These are phyloP conservation scores for Lobosporangium transversale DNA, from an alignment of 192 early-diverging fungal species.

Conservation along the genomic window DNA sequence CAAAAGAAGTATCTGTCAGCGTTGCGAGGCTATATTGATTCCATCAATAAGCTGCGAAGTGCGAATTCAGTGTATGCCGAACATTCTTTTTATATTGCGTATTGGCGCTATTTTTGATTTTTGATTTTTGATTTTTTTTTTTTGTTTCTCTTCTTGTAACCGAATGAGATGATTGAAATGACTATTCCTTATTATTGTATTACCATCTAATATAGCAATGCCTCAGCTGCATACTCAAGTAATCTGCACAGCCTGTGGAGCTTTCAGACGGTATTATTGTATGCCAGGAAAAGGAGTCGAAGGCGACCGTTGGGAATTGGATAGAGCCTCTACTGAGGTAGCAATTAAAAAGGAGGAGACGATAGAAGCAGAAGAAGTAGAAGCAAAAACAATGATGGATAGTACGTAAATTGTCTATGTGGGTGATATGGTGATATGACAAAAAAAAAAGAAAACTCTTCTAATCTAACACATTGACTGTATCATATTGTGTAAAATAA, in stretches of 20 bases:
- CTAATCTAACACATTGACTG: not conserved
- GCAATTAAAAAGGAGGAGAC: not conserved
- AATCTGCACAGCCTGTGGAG: constrained; percentile 54
- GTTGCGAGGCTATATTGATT: constrained; percentile 63
- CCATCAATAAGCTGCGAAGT: constrained; percentile 60
- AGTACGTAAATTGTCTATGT: too few species aligned
- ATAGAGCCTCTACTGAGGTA: not conserved
- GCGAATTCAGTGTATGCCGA: constrained; percentile 52
- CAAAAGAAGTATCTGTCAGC: constrained; percentile 65
- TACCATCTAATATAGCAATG: constrained; percentile 27
- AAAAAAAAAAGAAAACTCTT: not conserved
- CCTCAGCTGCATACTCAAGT: constrained; percentile 45
- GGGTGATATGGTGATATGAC: too few species aligned
- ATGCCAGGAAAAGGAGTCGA: constrained; percentile 36
- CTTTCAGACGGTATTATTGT: constrained; percentile 46
- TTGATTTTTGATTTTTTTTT: too few species aligned
- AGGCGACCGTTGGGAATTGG: too few species aligned
- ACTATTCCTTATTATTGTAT: not conserved
- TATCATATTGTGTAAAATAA: too few species aligned
- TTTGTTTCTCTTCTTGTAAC: not conserved
- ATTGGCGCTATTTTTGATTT: too few species aligned
- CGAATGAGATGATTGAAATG: too few species aligned
- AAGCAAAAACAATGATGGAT: too few species aligned
- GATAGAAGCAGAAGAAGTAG: too few species aligned
- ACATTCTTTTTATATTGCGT: too few species aligned